Evolutionary conservation across 148 eudicot genomes (phyloP), one percentile per base, ranked within the genome.

Genomic region (Nyssa sinensis): DNA sequence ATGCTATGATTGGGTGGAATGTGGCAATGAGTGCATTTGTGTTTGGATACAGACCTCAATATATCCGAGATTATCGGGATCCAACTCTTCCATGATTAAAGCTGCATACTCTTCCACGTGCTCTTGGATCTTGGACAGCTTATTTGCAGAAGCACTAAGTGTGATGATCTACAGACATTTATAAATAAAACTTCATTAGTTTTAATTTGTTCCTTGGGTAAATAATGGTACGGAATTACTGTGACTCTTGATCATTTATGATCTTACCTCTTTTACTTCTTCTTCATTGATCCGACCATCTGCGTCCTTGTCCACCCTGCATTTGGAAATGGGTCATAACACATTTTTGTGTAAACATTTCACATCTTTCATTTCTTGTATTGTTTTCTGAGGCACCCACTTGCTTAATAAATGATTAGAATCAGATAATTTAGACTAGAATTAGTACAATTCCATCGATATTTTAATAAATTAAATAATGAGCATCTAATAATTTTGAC

Each of bases 271-370:
- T 78, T 44, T 86, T 64, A 86, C 89, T 60, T n/a, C n/a, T n/a
- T 86, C 89, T 77, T 86, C 89, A 3, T 84, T 83, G 60, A 86
- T 86, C 57, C 83, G 75, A 3, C 89, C 89, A 76, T 83, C 89
- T 30, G 81, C 84, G 67, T 86, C 72, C 74, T 83, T 86, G 66
- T 86, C 89, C 49, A 86, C 86, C 89, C 89, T 86, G 69, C 59
- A 59, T 14, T 19, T 61, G 11, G 31, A n/a, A n/a, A n/a, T n/a
- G n/a, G n/a, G n/a, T n/a, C n/a, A n/a, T n/a, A n/a, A n/a, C n/a
- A n/a, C n/a, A n/a, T n/a, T n/a, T n/a, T n/a, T n/a, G n/a, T n/a
- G n/a, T n/a, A n/a, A n/a, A n/a, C n/a, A n/a, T n/a, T n/a, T n/a
- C n/a, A n/a, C n/a, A n/a, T n/a, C n/a, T n/a, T n/a, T n/a, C n/a